A percentile compares a stretch with the other conserved stretches of the same genome.
Conservation (phyloP, 202 grass and related monocot genomes). For the Digitaria exilis region DNA sequence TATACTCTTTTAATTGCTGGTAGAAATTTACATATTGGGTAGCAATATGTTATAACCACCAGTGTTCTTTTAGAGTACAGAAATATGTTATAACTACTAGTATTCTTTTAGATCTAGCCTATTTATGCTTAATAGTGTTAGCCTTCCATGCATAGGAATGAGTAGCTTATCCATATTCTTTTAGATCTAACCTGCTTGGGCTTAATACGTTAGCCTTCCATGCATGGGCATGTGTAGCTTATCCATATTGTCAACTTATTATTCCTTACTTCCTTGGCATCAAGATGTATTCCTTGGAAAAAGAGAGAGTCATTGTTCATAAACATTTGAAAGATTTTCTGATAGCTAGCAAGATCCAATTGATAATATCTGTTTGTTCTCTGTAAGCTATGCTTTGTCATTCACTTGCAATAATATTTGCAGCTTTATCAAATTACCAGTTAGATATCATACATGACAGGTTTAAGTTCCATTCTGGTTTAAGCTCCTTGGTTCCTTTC, state of each 20-base stretch:
- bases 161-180: slow-evolving; percentile 1
- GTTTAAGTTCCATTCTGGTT: not conserved
- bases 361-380: slow-evolving; percentile 16
- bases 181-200: too few species aligned
- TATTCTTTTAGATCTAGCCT: not conserved
- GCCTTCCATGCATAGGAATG: not conserved
- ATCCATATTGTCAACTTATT: too few species aligned
- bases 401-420: slow-evolving; percentile 9
- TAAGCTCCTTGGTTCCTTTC: not conserved
- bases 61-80: too few species aligned
- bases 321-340: not conserved
- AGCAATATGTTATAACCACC: too few species aligned
- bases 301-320: not conserved
- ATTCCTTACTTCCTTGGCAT: not conserved
- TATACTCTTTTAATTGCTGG: not conserved
- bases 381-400: not conserved
- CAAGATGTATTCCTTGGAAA: not conserved
- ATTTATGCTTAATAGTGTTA: not conserved
- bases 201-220: too few species aligned
- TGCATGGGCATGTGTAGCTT: too few species aligned
- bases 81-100: not conserved
- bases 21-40: slow-evolving; percentile 7
- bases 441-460: not conserved
- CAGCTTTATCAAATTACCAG: not conserved
- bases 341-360: not conserved